Evolutionary conservation across 2,329 filamentous ascomycete genomes (phyloP).

Genomic region (Fusarium sp.): DNA sequence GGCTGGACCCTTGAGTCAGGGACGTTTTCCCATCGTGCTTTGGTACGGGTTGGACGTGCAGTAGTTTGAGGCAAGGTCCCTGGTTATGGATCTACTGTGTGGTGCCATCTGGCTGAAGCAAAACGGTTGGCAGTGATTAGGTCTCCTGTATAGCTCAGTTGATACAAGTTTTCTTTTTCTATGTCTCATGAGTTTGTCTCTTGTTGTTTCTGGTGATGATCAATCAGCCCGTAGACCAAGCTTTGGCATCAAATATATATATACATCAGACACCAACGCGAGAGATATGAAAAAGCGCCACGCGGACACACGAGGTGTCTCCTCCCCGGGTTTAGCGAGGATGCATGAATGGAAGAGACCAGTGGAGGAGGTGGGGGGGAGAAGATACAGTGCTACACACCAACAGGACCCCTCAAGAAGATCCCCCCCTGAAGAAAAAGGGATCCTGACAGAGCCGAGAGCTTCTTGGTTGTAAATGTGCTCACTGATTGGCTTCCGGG

Average conservation of each 20-base stretch:
- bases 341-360: constrained; percentile 23
- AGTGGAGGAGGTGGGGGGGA: constrained; percentile 20
- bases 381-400: constrained; percentile 4
- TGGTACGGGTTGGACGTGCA: constrained; percentile 32
- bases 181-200: background rate
- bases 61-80: constrained; percentile 34
- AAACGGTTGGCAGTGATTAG: constrained; percentile 18
- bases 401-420: constrained; percentile 35
- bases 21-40: constrained; percentile 24
- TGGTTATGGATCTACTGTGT: constrained; percentile 4
- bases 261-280: background rate
- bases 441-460: background rate
- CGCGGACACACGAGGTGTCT: constrained; percentile 36
- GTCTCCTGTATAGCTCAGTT: constrained; percentile 11
- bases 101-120: constrained; percentile 34
- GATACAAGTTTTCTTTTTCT: background rate
- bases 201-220: background rate
- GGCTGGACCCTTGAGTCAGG: constrained; percentile 47
- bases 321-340: constrained; percentile 30
- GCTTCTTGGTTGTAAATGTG: constrained; percentile 9
- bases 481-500: constrained; percentile 35
- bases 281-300: constrained; percentile 36
- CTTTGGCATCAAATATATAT: background rate
- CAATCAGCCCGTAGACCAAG: constrained; percentile 7
- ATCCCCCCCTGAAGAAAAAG: constrained; percentile 29